Evolutionary conservation across 768 basidiomycete genomes (phyloP), one percentile per base, ranked within the genome.

Genomic region (Phanerochaete sordida): DNA sequence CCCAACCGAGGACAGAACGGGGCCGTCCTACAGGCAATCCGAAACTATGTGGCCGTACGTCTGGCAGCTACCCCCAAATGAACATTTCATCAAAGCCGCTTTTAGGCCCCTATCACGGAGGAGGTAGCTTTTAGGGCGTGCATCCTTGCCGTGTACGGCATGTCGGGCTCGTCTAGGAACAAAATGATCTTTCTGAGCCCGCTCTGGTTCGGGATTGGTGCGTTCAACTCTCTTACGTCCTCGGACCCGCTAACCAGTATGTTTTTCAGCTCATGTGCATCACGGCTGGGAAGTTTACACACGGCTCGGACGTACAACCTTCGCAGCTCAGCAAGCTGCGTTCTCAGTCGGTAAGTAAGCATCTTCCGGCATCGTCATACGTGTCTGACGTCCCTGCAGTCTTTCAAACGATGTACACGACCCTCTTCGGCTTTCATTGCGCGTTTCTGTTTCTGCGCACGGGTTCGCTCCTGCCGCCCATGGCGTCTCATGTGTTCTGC

Each of bases 111-210:
- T 0, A 72, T 95, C 33, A 95, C 95, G 0, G 96, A 99, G 75
- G 96, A 98, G 72, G 59, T 97, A 26, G 91, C 93, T 8, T 98
- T 97, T 70, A 79, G 97, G 27, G 86, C 91, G 0, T 95, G 93
- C 69, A 81, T 96, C 28, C 77, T 97, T 21, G 77, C 87, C 1
- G 79, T 86, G 8, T 90, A 91, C 64, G 79, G 85, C 57, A 79
- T 96, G 53, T 82, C 87, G 0, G 84, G 84, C 19, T 77, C 79
- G 1, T 80, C 83, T 0, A 78, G 65, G 24, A 67, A 61, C 44
- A 78, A 79, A 35, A 86, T 95, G 80, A 82, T 97, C 51, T 90
- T 93, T 64, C 73, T 90, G 0, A 82, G 89, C 1, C 97, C 97
- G 0, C 73, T 97, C 12, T 85, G 87, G 58, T 99, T 99, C 67